phyloP scores from a whole-genome alignment of 2,329 filamentous ascomycete genomes.

The Metarhizium guizhouense region DNA sequence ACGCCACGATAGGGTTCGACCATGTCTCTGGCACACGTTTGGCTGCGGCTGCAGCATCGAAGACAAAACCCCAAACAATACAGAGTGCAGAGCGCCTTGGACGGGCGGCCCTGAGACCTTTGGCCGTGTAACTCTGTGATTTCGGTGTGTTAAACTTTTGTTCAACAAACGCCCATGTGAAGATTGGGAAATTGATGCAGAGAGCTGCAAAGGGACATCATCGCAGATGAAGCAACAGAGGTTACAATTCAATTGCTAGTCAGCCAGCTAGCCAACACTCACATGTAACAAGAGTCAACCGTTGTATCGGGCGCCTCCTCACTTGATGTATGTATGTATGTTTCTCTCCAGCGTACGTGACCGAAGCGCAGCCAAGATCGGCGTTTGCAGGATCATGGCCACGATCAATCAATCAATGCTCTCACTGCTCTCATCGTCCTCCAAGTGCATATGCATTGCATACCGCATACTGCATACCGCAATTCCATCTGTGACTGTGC shows the following conservation, averaged over 20 bases:
- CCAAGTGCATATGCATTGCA: neutral
- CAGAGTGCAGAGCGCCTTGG: neutral
- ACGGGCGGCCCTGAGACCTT: neutral
- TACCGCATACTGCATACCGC: neutral
- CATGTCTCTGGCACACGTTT: neutral
- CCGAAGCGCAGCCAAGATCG: neutral
- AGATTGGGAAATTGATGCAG: neutral
- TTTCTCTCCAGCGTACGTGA: no score
- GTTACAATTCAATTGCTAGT: neutral
- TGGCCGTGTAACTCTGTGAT: neutral
- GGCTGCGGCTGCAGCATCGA: neutral
- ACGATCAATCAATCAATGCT: neutral
- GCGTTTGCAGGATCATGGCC: neutral
- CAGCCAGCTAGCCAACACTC: neutral
- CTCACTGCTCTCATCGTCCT: neutral
- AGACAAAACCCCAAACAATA: no score
- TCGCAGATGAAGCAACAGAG: neutral
- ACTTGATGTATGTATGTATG: neutral
- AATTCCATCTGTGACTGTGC: neutral
- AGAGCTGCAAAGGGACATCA: neutral
- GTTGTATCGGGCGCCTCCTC: neutral
- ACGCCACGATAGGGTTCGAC: neutral
- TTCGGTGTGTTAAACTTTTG: neutral
- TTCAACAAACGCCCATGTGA: neutral
- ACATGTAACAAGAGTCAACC: no score